Conservation (phyloP, 1,284 basidiomycete species). For the Ceraceosorus guamensis region DNA sequence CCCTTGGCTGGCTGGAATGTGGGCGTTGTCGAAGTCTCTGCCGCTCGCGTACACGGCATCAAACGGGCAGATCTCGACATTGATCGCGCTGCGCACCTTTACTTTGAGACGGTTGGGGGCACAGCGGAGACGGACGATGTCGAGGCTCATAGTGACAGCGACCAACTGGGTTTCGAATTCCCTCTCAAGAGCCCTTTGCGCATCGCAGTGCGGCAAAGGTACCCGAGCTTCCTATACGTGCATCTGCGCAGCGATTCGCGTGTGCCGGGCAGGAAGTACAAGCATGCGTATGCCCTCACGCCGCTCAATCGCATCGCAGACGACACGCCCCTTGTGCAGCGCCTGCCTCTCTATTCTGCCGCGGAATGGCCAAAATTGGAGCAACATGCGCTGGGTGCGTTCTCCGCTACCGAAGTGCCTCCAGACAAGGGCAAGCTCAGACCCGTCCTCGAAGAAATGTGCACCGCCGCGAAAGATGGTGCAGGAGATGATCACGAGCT, state of each 20-base stretch:
- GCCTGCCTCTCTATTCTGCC: conserved; percentile 20
- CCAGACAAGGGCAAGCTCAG: conserved; percentile 8
- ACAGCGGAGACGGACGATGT: conserved; percentile 20
- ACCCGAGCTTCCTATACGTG: conserved; percentile 19
- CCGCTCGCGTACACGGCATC: conserved; percentile 20
- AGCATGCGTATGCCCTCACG: conserved; percentile 25
- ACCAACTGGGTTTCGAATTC: conserved; percentile 23
- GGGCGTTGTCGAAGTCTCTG: conserved; percentile 29
- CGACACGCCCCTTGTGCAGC: conserved; percentile 5
- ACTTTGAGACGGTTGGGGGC: conserved; percentile 31
- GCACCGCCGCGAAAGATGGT: conserved; percentile 1
- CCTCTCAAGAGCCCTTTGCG: conserved; percentile 18
- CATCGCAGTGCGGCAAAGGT: conserved; percentile 10
- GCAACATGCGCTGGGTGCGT: conserved; percentile 28
- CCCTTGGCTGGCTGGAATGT: conserved; percentile 40
- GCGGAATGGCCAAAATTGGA: conserved; percentile 25
- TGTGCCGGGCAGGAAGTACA: conserved; percentile 25
- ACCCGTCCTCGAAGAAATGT: conserved; percentile 31
- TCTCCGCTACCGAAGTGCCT: conserved; percentile 16
- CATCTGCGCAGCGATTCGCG: conserved; percentile 30
- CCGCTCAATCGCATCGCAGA: conserved; percentile 31
- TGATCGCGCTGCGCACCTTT: conserved; percentile 14
- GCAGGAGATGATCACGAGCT: neutral
- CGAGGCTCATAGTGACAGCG: conserved; percentile 19
- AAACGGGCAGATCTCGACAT: neutral